Evolutionary conservation across 371 early-diverging fungal genomes (phyloP).

Genomic region (Saksenaea oblongispora): DNA sequence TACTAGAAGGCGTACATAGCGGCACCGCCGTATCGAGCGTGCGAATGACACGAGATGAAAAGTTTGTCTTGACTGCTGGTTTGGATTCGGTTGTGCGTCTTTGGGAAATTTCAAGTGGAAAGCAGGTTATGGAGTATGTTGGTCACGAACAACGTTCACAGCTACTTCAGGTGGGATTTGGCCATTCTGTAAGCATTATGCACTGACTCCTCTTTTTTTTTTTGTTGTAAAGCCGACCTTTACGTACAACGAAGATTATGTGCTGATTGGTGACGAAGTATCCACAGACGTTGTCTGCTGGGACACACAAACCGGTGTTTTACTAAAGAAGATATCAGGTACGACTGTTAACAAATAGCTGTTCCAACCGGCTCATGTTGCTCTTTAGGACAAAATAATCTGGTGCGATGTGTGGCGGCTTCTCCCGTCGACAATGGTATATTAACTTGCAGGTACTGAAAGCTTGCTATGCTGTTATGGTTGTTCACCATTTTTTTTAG

Average conservation of each 20-base stretch:
- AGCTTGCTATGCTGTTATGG: not conserved
- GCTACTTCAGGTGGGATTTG: constrained; percentile 40
- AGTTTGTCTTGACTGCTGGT: constrained; percentile 80
- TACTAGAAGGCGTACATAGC: constrained; percentile 74
- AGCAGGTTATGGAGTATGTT: constrained; percentile 62
- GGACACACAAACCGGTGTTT: constrained; percentile 63
- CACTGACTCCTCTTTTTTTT: not conserved
- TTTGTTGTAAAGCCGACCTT: constrained; percentile 52
- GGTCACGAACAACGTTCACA: constrained; percentile 63
- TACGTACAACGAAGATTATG: constrained; percentile 76
- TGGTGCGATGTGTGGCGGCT: constrained; percentile 45
- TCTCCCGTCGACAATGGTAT: constrained; percentile 51
- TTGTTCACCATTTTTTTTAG: constrained; percentile 13
- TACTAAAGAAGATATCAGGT: constrained; percentile 49
- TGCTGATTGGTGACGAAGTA: constrained; percentile 76
- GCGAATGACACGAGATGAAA: constrained; percentile 71
- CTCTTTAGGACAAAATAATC: constrained; percentile 40
- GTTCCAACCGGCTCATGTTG: not conserved
- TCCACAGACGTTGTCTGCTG: constrained; percentile 64
- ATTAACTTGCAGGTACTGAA: constrained; percentile 51
- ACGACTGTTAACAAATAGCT: not conserved
- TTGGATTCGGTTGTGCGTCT: constrained; percentile 73
- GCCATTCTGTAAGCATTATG: not conserved
- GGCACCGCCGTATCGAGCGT: constrained; percentile 77
- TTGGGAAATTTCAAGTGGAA: constrained; percentile 85